A percentile compares a stretch with the other conserved stretches of the same genome.
phyloP scores from a whole-genome alignment of 768 basidiomycete species.

The Amanita muscaria region DNA sequence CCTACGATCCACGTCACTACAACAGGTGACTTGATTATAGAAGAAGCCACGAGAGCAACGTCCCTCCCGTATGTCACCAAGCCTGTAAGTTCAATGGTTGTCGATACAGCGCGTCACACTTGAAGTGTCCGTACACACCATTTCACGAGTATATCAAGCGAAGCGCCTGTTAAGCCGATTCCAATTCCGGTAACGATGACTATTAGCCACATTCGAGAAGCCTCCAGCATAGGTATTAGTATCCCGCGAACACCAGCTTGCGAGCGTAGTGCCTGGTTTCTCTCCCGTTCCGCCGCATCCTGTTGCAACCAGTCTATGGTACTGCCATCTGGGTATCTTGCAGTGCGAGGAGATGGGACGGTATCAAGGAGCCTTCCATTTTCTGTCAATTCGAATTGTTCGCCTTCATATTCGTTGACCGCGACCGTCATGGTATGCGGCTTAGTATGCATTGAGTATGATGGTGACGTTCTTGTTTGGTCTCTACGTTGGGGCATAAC shows the following conservation, averaged over 20 bases:
- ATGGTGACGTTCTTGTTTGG: neutral
- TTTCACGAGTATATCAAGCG: constrained; percentile 65
- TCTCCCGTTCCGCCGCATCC: constrained; percentile 52
- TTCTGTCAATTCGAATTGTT: constrained; percentile 39
- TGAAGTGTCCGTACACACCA: constrained; percentile 44
- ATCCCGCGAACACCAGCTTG: constrained; percentile 50
- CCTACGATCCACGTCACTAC: constrained; percentile 56
- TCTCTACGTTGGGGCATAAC: constrained; percentile 3
- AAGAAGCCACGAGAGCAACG: constrained; percentile 61
- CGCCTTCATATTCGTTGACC: constrained; percentile 20
- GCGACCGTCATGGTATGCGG: constrained; percentile 1
- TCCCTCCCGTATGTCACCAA: constrained; percentile 62
- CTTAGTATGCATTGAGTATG: neutral
- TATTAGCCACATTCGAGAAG: constrained; percentile 57
- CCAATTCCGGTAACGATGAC: constrained; percentile 57
- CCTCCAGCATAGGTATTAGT: constrained; percentile 45
- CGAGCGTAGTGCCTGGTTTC: constrained; percentile 38
- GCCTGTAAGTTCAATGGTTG: constrained; percentile 29
- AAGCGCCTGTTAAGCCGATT: constrained; percentile 60
- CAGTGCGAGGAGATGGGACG: constrained; percentile 16
- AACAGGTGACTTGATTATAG: constrained; percentile 65
- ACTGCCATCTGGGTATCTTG: constrained; percentile 48
- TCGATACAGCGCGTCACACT: neutral
- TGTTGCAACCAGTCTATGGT: constrained; percentile 67
- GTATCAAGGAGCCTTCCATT: constrained; percentile 27